Evolutionary conservation across 1,139 yeast species (phyloP).

Genomic region (Tardiomyces blankii): DNA sequence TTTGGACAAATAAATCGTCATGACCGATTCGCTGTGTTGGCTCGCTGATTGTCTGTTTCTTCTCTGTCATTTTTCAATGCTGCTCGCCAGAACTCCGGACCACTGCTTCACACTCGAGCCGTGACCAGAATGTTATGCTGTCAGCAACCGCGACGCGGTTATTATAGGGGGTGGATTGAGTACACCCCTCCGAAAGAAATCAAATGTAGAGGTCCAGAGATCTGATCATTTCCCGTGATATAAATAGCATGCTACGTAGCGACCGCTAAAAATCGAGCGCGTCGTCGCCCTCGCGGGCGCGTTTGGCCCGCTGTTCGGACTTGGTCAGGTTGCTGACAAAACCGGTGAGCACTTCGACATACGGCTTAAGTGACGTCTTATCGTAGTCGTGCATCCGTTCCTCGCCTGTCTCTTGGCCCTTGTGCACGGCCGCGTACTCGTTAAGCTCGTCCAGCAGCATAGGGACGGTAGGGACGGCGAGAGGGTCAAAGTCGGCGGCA

Average conservation of each 20-base stretch:
- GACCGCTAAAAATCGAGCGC: constrained; percentile 18
- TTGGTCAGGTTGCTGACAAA: constrained; percentile 50
- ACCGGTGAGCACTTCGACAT: constrained; percentile 55
- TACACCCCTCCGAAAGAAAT: too few species aligned
- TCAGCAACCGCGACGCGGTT: too few species aligned
- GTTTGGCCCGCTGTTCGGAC: constrained; percentile 37
- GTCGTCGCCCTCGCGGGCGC: constrained; percentile 12
- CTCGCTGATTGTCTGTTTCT: constrained; percentile 1
- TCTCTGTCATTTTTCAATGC: too few species aligned
- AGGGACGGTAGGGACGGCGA: constrained; percentile 65
- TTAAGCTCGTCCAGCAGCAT: constrained; percentile 47
- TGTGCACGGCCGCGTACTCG: constrained; percentile 21
- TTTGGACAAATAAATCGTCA: not conserved
- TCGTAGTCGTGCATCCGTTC: constrained; percentile 38
- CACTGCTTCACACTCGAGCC: too few species aligned
- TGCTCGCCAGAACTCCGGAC: too few species aligned
- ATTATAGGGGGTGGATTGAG: too few species aligned
- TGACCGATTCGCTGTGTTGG: not conserved
- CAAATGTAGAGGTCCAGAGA: too few species aligned
- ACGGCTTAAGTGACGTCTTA: constrained; percentile 63
- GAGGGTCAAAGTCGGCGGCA: constrained; percentile 60
- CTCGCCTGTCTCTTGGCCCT: constrained; percentile 7
- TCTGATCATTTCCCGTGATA: too few species aligned
- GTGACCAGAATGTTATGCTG: too few species aligned
- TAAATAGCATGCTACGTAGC: too few species aligned